These are phyloP conservation scores for Vinca major DNA, from an alignment of 305 asterid genomes.

Conservation along the genomic window DNA sequence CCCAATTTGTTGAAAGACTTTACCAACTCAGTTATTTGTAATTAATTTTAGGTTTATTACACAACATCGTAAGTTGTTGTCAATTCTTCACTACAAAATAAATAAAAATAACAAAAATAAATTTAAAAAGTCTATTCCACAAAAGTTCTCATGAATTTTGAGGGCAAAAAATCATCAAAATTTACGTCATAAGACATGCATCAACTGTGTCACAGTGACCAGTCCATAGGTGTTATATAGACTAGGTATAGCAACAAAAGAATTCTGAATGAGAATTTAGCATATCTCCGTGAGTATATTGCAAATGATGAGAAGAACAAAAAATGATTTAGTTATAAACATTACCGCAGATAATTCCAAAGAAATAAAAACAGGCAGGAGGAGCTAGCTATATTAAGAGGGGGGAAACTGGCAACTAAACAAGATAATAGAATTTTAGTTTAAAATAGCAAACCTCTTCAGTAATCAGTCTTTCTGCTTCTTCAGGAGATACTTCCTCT, in stretches of 20 bases:
- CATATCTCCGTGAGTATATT: not conserved
- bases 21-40: not conserved
- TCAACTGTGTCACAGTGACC: not conserved
- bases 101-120: not conserved
- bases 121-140: too few species aligned
- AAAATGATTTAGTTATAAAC: not conserved
- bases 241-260: not conserved
- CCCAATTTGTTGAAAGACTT: not conserved
- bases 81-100: not conserved
- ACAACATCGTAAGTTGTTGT: not conserved
- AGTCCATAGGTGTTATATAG: not conserved
- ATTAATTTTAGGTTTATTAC: not conserved
- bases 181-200: not conserved
- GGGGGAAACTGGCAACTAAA: conserved; percentile 10
- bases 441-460: conserved; percentile 51
- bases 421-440: not conserved
- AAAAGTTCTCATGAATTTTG: not conserved
- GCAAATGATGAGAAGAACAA: not conserved
- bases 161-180: not conserved
- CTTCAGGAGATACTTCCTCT: conserved; percentile 85
- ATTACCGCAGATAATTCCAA: not conserved
- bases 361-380: not conserved
- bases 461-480: conserved; percentile 79
- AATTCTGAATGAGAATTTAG: not conserved
- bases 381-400: not conserved